Base-by-base conservation (phyloP, 1,284 basidiomycete genomes). In the Fomitopsis betulina region DNA sequence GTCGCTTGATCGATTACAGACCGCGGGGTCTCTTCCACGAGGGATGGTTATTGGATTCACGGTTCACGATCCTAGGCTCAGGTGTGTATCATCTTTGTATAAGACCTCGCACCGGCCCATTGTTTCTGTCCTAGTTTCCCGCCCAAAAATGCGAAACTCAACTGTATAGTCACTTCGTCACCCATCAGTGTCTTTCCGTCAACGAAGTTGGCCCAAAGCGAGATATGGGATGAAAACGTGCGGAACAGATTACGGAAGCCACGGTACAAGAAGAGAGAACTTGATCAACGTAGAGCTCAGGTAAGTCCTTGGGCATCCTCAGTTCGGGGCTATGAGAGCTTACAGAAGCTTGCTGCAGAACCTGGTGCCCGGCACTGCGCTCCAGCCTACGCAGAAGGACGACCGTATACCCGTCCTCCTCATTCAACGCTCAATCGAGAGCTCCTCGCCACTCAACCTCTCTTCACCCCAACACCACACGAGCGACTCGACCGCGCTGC, bases 341-440 rank as follows among this genome's bases (percentile, higher is more conserved):
- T 37, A 42, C 45, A 47, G 58, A 47, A 15, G 13, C 23, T 25
- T 37, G 35, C 17, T 19, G 4, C 55, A 93, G 89, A 84, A 86
- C 61, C 75, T 85, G 6, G 74, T 94, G 3, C 94, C 94, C 2
- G 94, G 94, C 1, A 87, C 83, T 0, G 73, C 76, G 5, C 80
- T 97, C 0, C 75, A 77, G 13, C 78, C 91, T 0, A 74, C 80
- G 7, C 80, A 81, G 2, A 79, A 90, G 63, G 95, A 97, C 68
- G 85, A 92, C 69, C 85, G 87, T 13, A 76, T 97, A 6, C 93
- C 95, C 0, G 72, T 94, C 49, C 73, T 97, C 35, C 79, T 97
- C 38, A 81, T 96, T 10, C 91, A 94, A 70, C 83, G 83, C n/a
- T 88, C 89, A 1, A 67, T 91, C n/a, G 81, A 83, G 62, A 65